These are phyloP conservation scores for Fraxinus paxiana DNA, from an alignment of 305 asterid genomes.

Conservation along the genomic window DNA sequence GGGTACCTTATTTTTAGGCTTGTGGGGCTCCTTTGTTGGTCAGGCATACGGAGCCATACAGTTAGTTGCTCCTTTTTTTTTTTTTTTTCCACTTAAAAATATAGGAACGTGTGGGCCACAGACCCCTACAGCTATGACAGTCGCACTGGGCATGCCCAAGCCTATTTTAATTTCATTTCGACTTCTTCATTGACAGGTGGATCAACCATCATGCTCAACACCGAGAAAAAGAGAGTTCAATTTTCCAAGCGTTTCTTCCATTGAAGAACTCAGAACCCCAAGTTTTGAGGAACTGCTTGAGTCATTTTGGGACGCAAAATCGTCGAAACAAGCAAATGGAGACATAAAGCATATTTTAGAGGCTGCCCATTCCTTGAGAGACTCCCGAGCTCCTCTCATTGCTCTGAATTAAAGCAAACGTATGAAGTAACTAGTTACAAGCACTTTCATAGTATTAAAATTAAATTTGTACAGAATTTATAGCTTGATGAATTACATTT, in stretches of 20 bases:
- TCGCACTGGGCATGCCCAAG: neutral
- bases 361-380: slow-evolving; percentile 58
- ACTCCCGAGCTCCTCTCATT: slow-evolving; percentile 76
- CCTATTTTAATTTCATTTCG: neutral
- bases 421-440: neutral
- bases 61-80: neutral
- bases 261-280: slow-evolving; percentile 90
- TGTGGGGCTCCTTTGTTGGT: neutral
- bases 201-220: slow-evolving; percentile 47
- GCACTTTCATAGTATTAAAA: neutral
- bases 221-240: slow-evolving; percentile 45
- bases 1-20: neutral
- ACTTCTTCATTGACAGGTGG: slow-evolving; percentile 41
- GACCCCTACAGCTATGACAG: neutral
- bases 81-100: neutral
- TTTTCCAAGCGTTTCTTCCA: slow-evolving; percentile 56
- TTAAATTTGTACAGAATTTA: neutral
- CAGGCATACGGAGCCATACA: neutral
- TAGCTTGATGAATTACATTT: neutral
- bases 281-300: slow-evolving; percentile 73
- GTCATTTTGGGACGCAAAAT: slow-evolving; percentile 79
- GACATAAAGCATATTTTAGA: slow-evolving; percentile 48
- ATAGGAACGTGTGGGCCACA: neutral
- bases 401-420: slow-evolving; percentile 49
- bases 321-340: slow-evolving; percentile 73